Conservation (phyloP, 1,284 basidiomycete genomes). For the Anthracocystis walkeri region DNA sequence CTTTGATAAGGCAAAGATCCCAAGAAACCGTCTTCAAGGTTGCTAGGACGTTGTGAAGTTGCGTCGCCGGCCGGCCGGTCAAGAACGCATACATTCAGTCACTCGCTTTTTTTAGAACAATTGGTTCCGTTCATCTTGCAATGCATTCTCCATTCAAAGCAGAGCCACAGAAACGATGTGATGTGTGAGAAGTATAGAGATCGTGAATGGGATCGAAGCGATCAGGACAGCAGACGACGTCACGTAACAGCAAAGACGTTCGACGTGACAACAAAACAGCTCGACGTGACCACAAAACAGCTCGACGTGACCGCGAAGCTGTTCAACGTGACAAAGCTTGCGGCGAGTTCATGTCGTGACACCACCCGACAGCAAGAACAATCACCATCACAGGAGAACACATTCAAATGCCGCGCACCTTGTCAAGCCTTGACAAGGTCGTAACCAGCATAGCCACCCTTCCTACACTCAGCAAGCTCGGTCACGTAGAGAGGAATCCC, state of each 20-base stretch:
- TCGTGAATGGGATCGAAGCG: not conserved
- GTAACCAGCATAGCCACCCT: constrained; percentile 41
- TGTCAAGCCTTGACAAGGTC: constrained; percentile 33
- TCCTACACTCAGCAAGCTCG: constrained; percentile 45
- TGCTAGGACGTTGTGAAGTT: constrained; percentile 12
- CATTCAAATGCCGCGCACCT: too few relatives aligned
- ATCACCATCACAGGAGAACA: too few relatives aligned
- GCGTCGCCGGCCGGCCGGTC: not conserved
- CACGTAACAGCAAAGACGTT: not conserved
- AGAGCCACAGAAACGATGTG: not conserved
- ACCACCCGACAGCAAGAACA: too few relatives aligned
- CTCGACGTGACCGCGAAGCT: not conserved
- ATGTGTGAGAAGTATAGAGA: not conserved
- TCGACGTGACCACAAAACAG: not conserved
- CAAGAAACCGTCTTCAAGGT: constrained; percentile 42
- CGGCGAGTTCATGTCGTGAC: too few relatives aligned
- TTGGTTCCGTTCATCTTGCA: not conserved
- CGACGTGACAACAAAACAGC: not conserved
- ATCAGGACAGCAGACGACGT: not conserved
- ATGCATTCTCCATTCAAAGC: not conserved
- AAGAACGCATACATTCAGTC: not conserved
- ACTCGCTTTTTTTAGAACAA: constrained; percentile 1
- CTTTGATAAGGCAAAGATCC: constrained; percentile 48
- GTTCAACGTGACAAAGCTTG: not conserved
- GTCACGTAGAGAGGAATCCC: constrained; percentile 49